Evolutionary conservation across 1,284 basidiomycete species (phyloP).

Genomic region (Sphaerobolus stellatus): DNA sequence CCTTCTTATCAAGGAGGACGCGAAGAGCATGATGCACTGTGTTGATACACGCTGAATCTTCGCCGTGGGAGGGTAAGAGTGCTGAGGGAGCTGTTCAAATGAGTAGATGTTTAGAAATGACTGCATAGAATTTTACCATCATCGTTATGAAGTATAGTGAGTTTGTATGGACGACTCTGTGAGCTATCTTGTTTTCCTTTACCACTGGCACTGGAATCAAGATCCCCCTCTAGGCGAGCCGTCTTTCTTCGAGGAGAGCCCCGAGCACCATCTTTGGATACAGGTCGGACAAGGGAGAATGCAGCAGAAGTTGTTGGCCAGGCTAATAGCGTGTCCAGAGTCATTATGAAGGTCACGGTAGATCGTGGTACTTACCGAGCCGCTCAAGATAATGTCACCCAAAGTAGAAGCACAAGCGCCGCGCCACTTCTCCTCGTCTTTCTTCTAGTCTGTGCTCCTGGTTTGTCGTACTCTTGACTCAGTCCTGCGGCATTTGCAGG

Average conservation of each 20-base stretch:
- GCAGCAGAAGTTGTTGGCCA: conserved; percentile 51
- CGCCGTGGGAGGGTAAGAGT: conserved; percentile 11
- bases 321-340: conserved; percentile 5
- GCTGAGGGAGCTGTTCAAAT: conserved; percentile 32
- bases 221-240: conserved; percentile 59
- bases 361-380: too few relatives aligned
- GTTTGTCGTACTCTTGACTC: too few relatives aligned
- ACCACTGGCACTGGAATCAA: conserved; percentile 61
- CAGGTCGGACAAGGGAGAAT: conserved; percentile 44
- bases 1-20: conserved; percentile 39
- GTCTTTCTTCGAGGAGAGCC: conserved; percentile 65
- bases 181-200: conserved; percentile 41
- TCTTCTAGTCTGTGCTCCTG: background rate
- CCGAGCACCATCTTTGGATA: conserved; percentile 43
- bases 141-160: conserved; percentile 4
- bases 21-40: conserved; percentile 5
- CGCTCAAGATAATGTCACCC: too few relatives aligned
- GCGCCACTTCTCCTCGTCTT: background rate
- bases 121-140: conserved; percentile 7
- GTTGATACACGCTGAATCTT: conserved; percentile 13
- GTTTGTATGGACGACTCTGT: conserved; percentile 14
- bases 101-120: conserved; percentile 20
- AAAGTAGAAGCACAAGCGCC: too few relatives aligned
- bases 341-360: too few relatives aligned
- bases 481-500: too few relatives aligned